These are phyloP conservation scores for Penicillium coprophilum DNA, from an alignment of 495 filamentous ascomycete genomes.

Conservation along the genomic window DNA sequence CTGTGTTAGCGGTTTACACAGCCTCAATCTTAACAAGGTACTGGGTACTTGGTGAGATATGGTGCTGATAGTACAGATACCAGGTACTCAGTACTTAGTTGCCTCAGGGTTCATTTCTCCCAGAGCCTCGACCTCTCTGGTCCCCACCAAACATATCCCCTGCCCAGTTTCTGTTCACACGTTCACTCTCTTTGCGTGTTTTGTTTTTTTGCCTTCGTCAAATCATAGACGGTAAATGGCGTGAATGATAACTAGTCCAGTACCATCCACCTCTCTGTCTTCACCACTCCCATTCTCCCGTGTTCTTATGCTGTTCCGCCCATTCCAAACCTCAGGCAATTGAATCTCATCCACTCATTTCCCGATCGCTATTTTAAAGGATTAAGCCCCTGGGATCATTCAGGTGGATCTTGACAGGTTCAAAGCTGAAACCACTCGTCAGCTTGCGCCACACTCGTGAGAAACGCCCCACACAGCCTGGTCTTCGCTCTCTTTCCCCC, in stretches of 20 bases:
- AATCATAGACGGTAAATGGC: background rate
- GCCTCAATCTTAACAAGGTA: constrained; percentile 34
- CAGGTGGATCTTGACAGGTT: constrained; percentile 33
- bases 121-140: constrained; percentile 32
- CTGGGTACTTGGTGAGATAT: constrained; percentile 4
- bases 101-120: constrained; percentile 19
- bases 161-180: constrained; percentile 16
- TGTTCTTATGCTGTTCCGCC: constrained; percentile 8
- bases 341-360: constrained; percentile 21
- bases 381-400: constrained; percentile 20
- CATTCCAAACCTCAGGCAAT: constrained; percentile 22
- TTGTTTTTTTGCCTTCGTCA: constrained; percentile 6
- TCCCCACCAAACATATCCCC: constrained; percentile 11
- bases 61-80: background rate
- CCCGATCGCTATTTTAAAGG: constrained; percentile 21
- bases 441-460: constrained; percentile 52
- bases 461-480: constrained; percentile 43
- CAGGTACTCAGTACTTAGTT: constrained; percentile 15
- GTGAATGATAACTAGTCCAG: background rate
- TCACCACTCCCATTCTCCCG: background rate
- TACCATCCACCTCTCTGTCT: constrained; percentile 5
- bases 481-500: constrained; percentile 24
- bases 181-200: constrained; percentile 4
- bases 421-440: constrained; percentile 46
- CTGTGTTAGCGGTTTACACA: constrained; percentile 34